Evolutionary conservation across 495 filamentous ascomycete species (phyloP), one percentile per base, ranked within the genome.

Genomic region (Parathielavia appendiculata): DNA sequence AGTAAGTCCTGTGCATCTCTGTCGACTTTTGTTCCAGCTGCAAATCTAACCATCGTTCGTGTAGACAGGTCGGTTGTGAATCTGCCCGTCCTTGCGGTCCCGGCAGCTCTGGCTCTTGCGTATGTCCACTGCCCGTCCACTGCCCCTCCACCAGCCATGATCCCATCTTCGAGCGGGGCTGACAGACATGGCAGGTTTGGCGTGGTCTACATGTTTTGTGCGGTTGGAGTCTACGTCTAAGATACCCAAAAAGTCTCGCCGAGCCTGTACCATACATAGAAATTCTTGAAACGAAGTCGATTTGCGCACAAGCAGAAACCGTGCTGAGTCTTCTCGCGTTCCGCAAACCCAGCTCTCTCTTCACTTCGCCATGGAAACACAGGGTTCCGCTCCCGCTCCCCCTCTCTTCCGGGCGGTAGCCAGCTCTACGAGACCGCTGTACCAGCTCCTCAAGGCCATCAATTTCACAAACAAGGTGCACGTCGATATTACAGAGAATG

Each of bases 121-220:
- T 97, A 84, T 68, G 83, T 78, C 55, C 56, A 57, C 26, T n/a
- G n/a, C n/a, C n/a, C n/a, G n/a, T 32, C 50, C 39, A 46, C 20
- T 17, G 20, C 45, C 20, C 32, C 17, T 23, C 12, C 32, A 20
- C 46, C 1, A 30, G 10, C 6, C 2, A 30, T 6, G 3, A 30
- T 16, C 2, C 23, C 11, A 14, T 34, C 35, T 43, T 22, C 30
- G 8, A 48, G 19, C 45, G 13, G 19, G 41, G 44, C 65, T 69
- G 60, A 72, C 53, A 17, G 19, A 2, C 11, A 52, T 56, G 26
- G 4, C 69, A 98, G 93, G 43, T 91, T 97, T 71, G 93, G 95
- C 61, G 88, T 92, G 46, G 91, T 97, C 20, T 95, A 90, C 79
- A 92, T 96, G 86, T 97, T 98, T 70, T 98, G 93, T 74, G 93